phyloP scores from a whole-genome alignment of 768 basidiomycete genomes.

The Podaxis pistillaris region DNA sequence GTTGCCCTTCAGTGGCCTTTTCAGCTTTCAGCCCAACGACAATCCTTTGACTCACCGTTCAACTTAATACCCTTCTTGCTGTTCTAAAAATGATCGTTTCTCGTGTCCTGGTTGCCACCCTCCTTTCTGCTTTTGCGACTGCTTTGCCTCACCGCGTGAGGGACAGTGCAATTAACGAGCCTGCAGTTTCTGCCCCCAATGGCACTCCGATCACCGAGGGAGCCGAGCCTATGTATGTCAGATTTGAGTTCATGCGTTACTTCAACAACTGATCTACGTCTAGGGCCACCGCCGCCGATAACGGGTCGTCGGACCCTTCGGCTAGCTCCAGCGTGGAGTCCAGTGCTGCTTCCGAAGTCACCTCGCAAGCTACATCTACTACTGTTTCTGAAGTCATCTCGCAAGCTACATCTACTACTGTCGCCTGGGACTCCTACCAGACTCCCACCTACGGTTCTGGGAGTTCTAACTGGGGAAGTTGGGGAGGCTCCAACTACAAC shows the following conservation, averaged over 20 bases:
- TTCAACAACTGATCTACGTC: not conserved
- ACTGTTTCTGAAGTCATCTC: conserved; percentile 5
- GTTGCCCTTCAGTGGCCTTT: conserved; percentile 64
- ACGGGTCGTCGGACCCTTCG: conserved; percentile 3
- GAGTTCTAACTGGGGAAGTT: conserved; percentile 51
- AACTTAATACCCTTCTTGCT: conserved; percentile 42
- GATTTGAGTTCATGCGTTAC: not conserved
- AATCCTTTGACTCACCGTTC: conserved; percentile 36
- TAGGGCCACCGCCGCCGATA: conserved; percentile 1
- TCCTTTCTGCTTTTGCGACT: conserved; percentile 50
- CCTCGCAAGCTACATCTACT: conserved; percentile 15
- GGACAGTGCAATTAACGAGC: conserved; percentile 33
- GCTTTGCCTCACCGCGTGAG: conserved; percentile 48
- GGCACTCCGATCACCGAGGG: conserved; percentile 44
- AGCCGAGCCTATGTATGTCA: conserved; percentile 34
- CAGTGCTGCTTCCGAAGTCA: not conserved
- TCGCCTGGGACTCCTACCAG: conserved; percentile 22
- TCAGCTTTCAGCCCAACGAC: conserved; percentile 42
- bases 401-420: conserved; percentile 17
- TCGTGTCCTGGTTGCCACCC: conserved; percentile 50
- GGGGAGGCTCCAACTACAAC: conserved; percentile 52
- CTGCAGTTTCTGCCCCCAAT: conserved; percentile 46
- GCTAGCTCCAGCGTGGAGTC: conserved; percentile 6
- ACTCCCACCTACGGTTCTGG: conserved; percentile 63
- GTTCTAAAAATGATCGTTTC: conserved; percentile 60